Conservation (phyloP, 768 basidiomycete genomes). For the Calocybe indica region DNA sequence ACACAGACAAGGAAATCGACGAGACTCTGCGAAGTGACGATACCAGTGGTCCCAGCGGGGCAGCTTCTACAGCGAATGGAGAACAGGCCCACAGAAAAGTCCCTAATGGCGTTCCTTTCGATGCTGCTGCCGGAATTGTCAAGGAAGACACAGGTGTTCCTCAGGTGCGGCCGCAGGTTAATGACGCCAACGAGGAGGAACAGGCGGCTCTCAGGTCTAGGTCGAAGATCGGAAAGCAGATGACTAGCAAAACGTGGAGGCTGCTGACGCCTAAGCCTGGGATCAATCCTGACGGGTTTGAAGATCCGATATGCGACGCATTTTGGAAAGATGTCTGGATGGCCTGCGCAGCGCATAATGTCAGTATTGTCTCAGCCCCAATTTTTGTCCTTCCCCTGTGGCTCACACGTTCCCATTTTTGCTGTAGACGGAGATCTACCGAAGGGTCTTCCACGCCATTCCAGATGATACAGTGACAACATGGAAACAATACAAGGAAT, state of each 20-base stretch:
- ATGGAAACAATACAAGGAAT: constrained; percentile 95
- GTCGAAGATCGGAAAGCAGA: constrained; percentile 47
- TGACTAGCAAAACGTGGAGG: constrained; percentile 49
- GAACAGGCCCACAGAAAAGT: too few relatives aligned
- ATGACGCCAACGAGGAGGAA: constrained; percentile 44
- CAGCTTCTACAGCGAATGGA: too few relatives aligned
- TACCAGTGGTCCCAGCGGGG: too few relatives aligned
- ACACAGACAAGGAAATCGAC: not conserved
- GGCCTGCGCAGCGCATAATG: constrained; percentile 83
- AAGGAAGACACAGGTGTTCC: constrained; percentile 32
- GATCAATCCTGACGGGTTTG: constrained; percentile 73
- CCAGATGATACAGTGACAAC: constrained; percentile 92
- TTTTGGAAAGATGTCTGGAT: constrained; percentile 94
- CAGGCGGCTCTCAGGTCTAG: constrained; percentile 42
- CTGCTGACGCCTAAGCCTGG: constrained; percentile 63
- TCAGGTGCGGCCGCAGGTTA: constrained; percentile 34
- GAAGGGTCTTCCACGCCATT: constrained; percentile 89
- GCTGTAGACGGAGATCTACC: constrained; percentile 84
- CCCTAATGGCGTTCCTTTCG: not conserved
- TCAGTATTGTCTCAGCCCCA: constrained; percentile 28
- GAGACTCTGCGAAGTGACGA: too few relatives aligned
- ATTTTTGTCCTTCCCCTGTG: not conserved
- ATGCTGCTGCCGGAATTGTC: not conserved
- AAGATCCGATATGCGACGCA: constrained; percentile 79
- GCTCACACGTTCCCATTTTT: constrained; percentile 1